Conservation (phyloP, 2,329 filamentous ascomycete species). For the Capronia epimyces region DNA sequence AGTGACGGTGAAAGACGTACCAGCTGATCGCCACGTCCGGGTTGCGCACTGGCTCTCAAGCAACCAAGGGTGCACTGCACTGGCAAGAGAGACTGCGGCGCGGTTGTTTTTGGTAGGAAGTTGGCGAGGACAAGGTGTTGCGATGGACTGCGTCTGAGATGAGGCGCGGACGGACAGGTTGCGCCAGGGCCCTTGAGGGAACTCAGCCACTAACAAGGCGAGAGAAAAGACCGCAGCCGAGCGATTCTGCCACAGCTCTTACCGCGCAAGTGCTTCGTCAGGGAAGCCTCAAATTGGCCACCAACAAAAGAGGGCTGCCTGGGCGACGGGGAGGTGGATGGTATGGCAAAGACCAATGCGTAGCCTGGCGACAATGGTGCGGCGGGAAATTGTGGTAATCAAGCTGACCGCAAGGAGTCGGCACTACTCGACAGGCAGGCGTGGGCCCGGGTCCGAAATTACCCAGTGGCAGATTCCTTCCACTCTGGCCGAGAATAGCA, state of each 20-base stretch:
- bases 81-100: slow-evolving; percentile 1
- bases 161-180: slow-evolving; percentile 6
- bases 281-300: slow-evolving; percentile 21
- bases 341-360: slow-evolving; percentile 23
- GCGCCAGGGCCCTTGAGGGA: background rate
- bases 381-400: slow-evolving; percentile 30
- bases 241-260: slow-evolving; percentile 16
- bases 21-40: slow-evolving; percentile 10
- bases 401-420: slow-evolving; percentile 27
- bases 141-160: slow-evolving; percentile 8
- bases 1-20: slow-evolving; percentile 14
- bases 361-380: slow-evolving; percentile 26
- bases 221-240: slow-evolving; percentile 1
- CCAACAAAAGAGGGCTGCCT: slow-evolving; percentile 14
- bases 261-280: slow-evolving; percentile 11
- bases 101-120: slow-evolving; percentile 15
- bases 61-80: slow-evolving; percentile 6
- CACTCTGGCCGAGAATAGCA: slow-evolving; percentile 23
- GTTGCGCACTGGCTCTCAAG: slow-evolving; percentile 14
- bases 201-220: background rate
- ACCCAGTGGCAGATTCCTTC: slow-evolving; percentile 20
- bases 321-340: slow-evolving; percentile 19
- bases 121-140: slow-evolving; percentile 13
- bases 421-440: slow-evolving; percentile 18
- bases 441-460: slow-evolving; percentile 28